Evolutionary conservation across 257 asterid species (phyloP), one percentile per base, ranked within the genome.

Genomic region (Handroanthus guayacan): DNA sequence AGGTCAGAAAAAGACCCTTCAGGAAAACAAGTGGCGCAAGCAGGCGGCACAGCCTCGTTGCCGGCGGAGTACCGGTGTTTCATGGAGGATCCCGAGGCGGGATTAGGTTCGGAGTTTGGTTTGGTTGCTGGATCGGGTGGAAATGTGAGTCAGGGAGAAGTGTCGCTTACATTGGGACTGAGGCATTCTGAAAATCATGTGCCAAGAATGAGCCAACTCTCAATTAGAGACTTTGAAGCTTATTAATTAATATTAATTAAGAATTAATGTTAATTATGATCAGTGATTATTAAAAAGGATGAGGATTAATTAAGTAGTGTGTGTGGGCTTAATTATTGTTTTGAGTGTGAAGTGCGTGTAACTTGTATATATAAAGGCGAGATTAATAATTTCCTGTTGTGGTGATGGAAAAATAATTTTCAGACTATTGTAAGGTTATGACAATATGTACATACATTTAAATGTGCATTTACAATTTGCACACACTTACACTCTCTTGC

Each of bases 121-220:
- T 57, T 11, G 75, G 78, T 2, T 63, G 14, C 38, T 12, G 66
- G 43, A 11, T 71, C 62, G 1, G 79, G 48, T 18, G 78, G 77
- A 25, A 63, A 54, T 13, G 89, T 86, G 55, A 36, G 80, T 9
- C 80, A 61, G 54, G 90, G 86, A 11, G 87, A 84, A 82, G 91
- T 91, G 62, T 89, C 97, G 45, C 86, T 91, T 12, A 89, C 97
- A 9, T 78, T 91, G 85, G 97, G 97, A 48, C 91, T 92, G 8
- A 79, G 88, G 78, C 92, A 84, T 44, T 76, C 92, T 2, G 91
- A 85, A 11, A 90, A 87, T 25, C 31, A 25, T 85, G 78, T 84
- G 74, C 90, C 92, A 0, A 83, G 85, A 57, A 84, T 83, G 82
- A 81, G 75, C 36, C 89, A 78, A 12, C 85, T 88, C 78, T 84